These are phyloP conservation scores for Trametopsis cervina DNA, from an alignment of 768 basidiomycete species.

Conservation along the genomic window DNA sequence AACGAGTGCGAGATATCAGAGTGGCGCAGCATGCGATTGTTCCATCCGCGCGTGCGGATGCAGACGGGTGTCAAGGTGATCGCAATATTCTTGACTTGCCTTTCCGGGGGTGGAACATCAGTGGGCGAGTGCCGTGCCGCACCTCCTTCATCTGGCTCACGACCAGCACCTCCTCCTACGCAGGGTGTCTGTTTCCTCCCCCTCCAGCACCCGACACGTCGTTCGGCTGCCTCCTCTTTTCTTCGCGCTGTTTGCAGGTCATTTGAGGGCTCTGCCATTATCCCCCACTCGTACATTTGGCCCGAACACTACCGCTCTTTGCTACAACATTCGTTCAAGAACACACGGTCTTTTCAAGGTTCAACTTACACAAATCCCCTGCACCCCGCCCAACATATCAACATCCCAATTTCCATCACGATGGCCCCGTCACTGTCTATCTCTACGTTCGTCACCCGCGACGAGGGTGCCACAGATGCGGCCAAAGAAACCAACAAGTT, in stretches of 20 bases:
- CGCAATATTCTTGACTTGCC: background rate
- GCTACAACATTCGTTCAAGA: constrained; percentile 2
- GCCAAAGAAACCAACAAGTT: constrained; percentile 12
- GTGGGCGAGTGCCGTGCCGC: background rate
- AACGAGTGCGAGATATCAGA: no score
- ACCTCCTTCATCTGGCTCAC: constrained; percentile 2
- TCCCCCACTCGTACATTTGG: no score
- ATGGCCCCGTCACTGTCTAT: background rate
- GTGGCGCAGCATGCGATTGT: no score
- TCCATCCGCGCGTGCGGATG: background rate
- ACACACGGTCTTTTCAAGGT: background rate
- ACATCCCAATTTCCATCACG: background rate
- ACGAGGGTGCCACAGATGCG: background rate
- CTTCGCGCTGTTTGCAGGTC: background rate
- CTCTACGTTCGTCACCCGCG: constrained; percentile 1
- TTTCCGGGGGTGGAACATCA: background rate
- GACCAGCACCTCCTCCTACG: background rate
- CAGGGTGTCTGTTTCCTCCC: no score
- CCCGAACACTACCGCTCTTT: constrained; percentile 1
- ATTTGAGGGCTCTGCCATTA: background rate
- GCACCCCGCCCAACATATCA: background rate
- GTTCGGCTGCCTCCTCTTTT: background rate
- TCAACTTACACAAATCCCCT: background rate
- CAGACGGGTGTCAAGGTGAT: background rate
- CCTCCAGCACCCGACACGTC: no score